These are phyloP conservation scores for Vicia sativa DNA, from an alignment of 306 rosid species.

Conservation along the genomic window DNA sequence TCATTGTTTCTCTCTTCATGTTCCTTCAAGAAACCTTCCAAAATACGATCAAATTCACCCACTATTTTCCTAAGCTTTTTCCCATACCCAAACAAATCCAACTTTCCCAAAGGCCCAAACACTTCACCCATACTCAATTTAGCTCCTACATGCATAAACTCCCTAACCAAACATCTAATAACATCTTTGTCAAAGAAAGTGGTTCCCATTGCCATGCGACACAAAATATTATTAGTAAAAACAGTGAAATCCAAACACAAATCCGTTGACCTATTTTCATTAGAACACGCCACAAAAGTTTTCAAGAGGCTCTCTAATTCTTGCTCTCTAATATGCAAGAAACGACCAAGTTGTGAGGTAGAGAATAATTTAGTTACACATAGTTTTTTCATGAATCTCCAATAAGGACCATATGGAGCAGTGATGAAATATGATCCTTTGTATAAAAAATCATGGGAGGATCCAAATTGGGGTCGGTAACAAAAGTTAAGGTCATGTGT, in stretches of 20 bases:
- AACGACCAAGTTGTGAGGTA: slow-evolving; percentile 39
- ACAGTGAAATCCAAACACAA: slow-evolving; percentile 43
- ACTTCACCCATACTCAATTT: slow-evolving; percentile 67
- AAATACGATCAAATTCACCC: slow-evolving; percentile 48
- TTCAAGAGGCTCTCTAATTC: slow-evolving; percentile 49
- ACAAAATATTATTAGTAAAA: slow-evolving; percentile 53
- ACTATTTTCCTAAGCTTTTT: slow-evolving; percentile 42
- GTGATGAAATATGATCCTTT: slow-evolving; percentile 51
- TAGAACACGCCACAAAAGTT: slow-evolving; percentile 31
- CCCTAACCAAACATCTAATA: slow-evolving; percentile 43
- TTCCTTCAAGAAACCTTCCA: slow-evolving; percentile 57
- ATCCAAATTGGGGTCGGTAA: slow-evolving; percentile 52
- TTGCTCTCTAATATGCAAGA: slow-evolving; percentile 38
- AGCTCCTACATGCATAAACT: slow-evolving; percentile 47
- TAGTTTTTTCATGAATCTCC: slow-evolving; percentile 70
- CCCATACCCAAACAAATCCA: slow-evolving; percentile 64
- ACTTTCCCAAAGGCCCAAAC: slow-evolving; percentile 57
- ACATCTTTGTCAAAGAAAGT: slow-evolving; percentile 49
- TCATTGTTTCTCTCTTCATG: slow-evolving; percentile 44
- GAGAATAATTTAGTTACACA: slow-evolving; percentile 61
- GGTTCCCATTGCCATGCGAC: slow-evolving; percentile 63
- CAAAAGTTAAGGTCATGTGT: slow-evolving; percentile 57
- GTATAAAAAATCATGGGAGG: slow-evolving; percentile 49
- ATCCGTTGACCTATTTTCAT: slow-evolving; percentile 33
- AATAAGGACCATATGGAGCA: slow-evolving; percentile 60